Evolutionary conservation across 2,329 filamentous ascomycete species (phyloP).

Genomic region (Trichocomaceae sp.): DNA sequence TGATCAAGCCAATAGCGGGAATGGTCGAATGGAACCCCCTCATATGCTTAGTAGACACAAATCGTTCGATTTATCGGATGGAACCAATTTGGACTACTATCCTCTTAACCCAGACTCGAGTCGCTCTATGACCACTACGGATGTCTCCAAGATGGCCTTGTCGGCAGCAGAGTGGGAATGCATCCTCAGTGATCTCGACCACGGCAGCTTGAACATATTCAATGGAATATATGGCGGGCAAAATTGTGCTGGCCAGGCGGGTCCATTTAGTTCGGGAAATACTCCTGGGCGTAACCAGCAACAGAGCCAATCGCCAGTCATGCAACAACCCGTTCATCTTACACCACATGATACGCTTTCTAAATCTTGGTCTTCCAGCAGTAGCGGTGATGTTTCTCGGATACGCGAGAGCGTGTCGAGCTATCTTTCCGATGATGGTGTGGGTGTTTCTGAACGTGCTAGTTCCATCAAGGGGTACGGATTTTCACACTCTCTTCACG

Average conservation of each 20-base stretch:
- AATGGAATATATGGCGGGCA: conserved; percentile 43
- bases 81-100: conserved; percentile 54
- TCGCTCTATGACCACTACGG: conserved; percentile 37
- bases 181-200: conserved; percentile 70
- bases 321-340: conserved; percentile 7
- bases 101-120: conserved; percentile 27
- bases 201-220: conserved; percentile 72
- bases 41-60: conserved; percentile 17
- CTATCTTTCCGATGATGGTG: conserved; percentile 51
- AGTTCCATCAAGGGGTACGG: conserved; percentile 2
- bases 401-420: conserved; percentile 47
- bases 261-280: conserved; percentile 29
- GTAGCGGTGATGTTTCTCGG: conserved; percentile 29
- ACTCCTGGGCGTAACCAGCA: conserved; percentile 1
- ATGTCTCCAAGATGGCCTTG: conserved; percentile 40
- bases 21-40: conserved; percentile 18
- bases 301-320: background rate
- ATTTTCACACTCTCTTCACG: conserved; percentile 23
- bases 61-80: conserved; percentile 17
- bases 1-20: conserved; percentile 6
- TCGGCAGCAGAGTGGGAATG: conserved; percentile 74
- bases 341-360: conserved; percentile 31
- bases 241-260: conserved; percentile 32
- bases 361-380: conserved; percentile 34
- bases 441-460: conserved; percentile 26